Evolutionary conservation across 2,329 filamentous ascomycete genomes (phyloP).

Genomic region (Hymenoscyphus fructigenus): DNA sequence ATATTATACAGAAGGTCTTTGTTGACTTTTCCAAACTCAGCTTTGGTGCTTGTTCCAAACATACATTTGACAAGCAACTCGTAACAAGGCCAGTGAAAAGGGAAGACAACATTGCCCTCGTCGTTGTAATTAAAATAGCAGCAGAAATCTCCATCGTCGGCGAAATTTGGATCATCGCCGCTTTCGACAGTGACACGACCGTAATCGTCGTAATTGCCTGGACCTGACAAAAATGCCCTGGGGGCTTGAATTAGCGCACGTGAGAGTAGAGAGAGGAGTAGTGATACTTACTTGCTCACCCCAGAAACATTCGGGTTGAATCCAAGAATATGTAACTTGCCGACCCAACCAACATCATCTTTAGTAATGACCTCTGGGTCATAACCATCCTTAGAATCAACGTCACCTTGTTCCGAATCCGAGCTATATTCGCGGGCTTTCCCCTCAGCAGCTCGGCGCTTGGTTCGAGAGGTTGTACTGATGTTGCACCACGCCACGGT

Average conservation of each 20-base stretch:
- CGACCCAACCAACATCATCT: neutral
- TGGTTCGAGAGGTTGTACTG: neutral
- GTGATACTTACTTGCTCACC: neutral
- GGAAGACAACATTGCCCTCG: conserved; percentile 7
- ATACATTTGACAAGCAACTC: conserved; percentile 9
- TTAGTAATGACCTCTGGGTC: neutral
- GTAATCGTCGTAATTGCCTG: neutral
- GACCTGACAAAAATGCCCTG: neutral
- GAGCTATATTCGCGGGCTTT: neutral
- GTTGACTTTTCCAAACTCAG: neutral
- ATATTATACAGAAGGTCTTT: neutral
- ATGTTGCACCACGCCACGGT: neutral
- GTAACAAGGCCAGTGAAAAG: conserved; percentile 16
- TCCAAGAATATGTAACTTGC: neutral
- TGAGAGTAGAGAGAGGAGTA: neutral
- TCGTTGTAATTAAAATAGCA: neutral
- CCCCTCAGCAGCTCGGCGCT: neutral
- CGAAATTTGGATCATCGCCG: neutral
- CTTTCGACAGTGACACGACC: neutral
- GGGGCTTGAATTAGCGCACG: neutral
- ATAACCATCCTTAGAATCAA: neutral
- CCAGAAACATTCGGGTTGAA: neutral
- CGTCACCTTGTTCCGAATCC: neutral
- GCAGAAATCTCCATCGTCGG: neutral
- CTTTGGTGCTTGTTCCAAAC: conserved; percentile 1